Percentiles rank a stretch among this genome's conserved stretches.
These are phyloP conservation scores for Fusarium sp. DNA, from an alignment of 2,329 filamentous ascomycete species.

Conservation along the genomic window DNA sequence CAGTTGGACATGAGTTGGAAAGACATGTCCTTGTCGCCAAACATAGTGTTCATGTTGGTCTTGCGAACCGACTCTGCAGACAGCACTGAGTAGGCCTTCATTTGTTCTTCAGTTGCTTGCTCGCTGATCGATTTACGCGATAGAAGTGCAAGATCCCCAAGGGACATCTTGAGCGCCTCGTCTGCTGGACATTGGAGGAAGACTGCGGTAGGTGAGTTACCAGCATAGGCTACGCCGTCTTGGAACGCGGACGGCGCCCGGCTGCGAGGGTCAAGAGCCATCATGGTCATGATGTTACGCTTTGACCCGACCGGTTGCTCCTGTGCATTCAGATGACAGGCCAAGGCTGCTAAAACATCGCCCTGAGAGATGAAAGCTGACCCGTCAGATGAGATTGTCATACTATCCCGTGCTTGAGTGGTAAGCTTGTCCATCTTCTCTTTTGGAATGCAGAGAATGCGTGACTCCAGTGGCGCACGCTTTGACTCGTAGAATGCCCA, in stretches of 20 bases:
- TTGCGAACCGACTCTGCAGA: constrained; percentile 22
- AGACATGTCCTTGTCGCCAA: constrained; percentile 22
- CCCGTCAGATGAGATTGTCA: background rate
- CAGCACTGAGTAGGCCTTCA: constrained; percentile 15
- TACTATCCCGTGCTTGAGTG: background rate
- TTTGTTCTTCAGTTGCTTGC: constrained; percentile 35
- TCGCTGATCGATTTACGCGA: constrained; percentile 17
- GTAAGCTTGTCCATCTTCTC: background rate
- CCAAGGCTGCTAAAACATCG: constrained; percentile 9
- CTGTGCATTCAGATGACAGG: constrained; percentile 5
- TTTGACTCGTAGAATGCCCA: background rate
- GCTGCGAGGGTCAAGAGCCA: constrained; percentile 25
- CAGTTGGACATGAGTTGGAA: constrained; percentile 37
- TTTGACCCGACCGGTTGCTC: background rate
- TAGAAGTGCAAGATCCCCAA: constrained; percentile 28
- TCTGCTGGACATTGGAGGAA: constrained; percentile 13
- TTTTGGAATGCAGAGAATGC: constrained; percentile 8
- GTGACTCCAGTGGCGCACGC: background rate
- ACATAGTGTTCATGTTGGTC: constrained; percentile 16
- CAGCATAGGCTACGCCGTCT: constrained; percentile 6
- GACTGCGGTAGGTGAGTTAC: constrained; percentile 20
- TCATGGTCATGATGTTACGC: constrained; percentile 9
- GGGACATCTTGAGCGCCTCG: background rate
- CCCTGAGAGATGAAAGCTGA: constrained; percentile 12
- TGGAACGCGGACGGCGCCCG: constrained; percentile 12